Conservation (phyloP, 129 eudicot species). For the Kitagawia praeruptora region DNA sequence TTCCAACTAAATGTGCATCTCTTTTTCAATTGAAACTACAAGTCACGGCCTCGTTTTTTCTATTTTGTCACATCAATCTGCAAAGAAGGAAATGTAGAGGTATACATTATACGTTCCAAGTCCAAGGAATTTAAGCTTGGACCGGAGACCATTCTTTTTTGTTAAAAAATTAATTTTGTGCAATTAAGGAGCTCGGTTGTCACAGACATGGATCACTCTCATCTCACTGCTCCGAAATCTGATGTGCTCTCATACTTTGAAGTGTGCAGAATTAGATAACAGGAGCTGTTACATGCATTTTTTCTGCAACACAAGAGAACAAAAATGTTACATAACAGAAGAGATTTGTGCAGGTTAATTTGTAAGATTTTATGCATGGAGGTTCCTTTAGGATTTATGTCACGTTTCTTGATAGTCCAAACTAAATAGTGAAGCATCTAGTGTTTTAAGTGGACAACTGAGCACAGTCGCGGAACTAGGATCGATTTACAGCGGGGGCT, state of each 20-base stretch:
- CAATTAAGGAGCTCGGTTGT: neutral
- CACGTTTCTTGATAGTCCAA: no score
- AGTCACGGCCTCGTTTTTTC: neutral
- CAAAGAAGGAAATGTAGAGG: no score
- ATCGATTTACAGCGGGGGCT: no score
- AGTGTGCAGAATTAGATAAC: neutral
- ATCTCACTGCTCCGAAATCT: neutral
- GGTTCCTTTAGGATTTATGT: neutral
- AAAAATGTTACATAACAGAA: neutral
- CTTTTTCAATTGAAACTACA: no score
- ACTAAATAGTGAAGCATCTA: no score
- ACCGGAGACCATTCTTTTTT: constrained; percentile 41
- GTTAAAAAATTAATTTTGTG: neutral
- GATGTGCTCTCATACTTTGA: neutral
- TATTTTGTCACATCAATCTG: no score
- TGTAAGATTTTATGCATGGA: neutral
- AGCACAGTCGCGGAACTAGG: no score
- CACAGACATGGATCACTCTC: neutral
- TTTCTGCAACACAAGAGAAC: neutral
- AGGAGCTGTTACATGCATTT: neutral
- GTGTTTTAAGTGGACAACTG: no score
- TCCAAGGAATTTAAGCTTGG: constrained; percentile 56
- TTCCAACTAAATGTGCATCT: neutral
- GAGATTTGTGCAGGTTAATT: no score
- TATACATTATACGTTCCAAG: constrained; percentile 31